A percentile compares a stretch with the other conserved stretches of the same genome.
These are phyloP conservation scores for Salix viminalis DNA, from an alignment of 345 rosid species.

Conservation along the genomic window DNA sequence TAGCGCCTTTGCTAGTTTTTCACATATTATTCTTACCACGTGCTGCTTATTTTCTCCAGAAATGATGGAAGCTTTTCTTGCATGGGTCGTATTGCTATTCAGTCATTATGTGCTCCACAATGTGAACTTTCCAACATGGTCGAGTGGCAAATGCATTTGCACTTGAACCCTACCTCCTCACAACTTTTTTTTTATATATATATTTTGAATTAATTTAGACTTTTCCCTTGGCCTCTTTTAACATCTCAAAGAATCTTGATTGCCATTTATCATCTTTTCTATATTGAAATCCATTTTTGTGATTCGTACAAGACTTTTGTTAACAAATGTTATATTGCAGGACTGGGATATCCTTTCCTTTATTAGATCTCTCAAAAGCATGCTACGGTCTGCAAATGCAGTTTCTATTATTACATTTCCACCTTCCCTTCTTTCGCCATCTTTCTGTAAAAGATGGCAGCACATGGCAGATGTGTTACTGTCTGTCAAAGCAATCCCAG, in stretches of 20 bases:
- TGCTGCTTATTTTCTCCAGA: slow-evolving; percentile 35
- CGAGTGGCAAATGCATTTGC: slow-evolving; percentile 15
- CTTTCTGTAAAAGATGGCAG: slow-evolving; percentile 71
- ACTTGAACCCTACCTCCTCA: slow-evolving; percentile 3
- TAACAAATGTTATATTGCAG: slow-evolving; percentile 31
- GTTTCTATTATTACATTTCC: slow-evolving; percentile 77
- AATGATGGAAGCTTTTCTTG: slow-evolving; percentile 43
- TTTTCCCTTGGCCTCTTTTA: background rate
- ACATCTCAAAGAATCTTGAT: background rate
- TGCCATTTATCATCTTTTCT: background rate
- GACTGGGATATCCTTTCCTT: slow-evolving; percentile 87
- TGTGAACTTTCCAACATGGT: slow-evolving; percentile 70
- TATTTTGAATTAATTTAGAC: background rate
- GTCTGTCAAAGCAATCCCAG: slow-evolving; percentile 84
- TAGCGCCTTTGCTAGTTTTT: background rate
- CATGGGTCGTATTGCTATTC: slow-evolving; percentile 74
- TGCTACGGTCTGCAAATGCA: slow-evolving; percentile 67
- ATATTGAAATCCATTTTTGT: background rate
- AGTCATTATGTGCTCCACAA: slow-evolving; percentile 84
- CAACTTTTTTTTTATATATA: background rate
- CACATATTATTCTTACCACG: background rate
- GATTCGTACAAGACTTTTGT: background rate
- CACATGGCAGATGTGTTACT: slow-evolving; percentile 83
- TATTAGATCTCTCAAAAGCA: slow-evolving; percentile 69
- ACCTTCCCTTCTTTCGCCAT: slow-evolving; percentile 62